Evolutionary conservation across 2,329 filamentous ascomycete genomes (phyloP), one percentile per base, ranked within the genome.

Genomic region (Botrytis cinerea): DNA sequence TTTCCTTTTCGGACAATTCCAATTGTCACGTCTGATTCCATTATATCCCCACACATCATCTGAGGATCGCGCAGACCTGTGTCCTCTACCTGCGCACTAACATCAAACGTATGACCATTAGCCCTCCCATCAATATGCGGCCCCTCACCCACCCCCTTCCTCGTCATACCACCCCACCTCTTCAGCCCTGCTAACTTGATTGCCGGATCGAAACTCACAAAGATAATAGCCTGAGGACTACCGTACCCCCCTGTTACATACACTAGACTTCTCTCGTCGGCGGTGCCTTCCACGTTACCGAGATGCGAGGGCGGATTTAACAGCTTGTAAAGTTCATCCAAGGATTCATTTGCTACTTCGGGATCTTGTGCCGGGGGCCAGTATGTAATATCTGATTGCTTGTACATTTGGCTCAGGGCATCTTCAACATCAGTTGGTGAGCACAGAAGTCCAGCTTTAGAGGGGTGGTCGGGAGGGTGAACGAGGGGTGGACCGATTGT

Each of bases 211-310:
- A 84, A 86, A 8, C 81, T 82, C 3, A 86, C 74, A 61, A 86
- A 82, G 0, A 86, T 81, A 20, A 86, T 74, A 0, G 83, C 82
- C 35, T 80, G 78, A 12, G 78, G 80, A 32, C 77, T 74, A 5
- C 75, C 70, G 16, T 62, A 60, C 1, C 69, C 71, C 1, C 82
- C 83, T 0, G 81, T 82, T 16, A 83, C 79, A 76, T 87, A 88
- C 4, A 87, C 78, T n/a, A 87, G 74, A 7, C 82, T 83, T 20
- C 84, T 79, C n/a, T 86, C 84, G 75, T 88, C 85, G 78, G 84
- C 84, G 25, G 78, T 79, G 28, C 84, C 85, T 2, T 82, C 79
- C 2, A 87, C 79, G 12, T 80, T 77, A 0, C 84, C 83, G 4
- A 75, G 61, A 69, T 81, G 78, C 0, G 72, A 78, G 0, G 82